Evolutionary conservation across 2,329 filamentous ascomycete species (phyloP).

Genomic region (Paracorniculantispora psalliotae): DNA sequence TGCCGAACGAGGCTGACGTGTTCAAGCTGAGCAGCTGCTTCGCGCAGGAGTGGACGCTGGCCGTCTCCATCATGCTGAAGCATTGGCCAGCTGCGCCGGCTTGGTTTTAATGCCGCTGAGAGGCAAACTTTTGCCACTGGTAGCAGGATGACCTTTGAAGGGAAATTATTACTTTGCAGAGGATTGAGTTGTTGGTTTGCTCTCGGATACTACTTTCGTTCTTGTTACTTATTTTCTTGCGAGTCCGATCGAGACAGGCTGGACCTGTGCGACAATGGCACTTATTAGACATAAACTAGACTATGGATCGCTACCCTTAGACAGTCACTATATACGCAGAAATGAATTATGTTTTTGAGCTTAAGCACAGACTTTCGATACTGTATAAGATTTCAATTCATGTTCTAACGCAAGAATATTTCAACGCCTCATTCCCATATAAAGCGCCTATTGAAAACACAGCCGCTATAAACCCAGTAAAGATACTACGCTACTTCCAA

Average conservation of each 20-base stretch:
- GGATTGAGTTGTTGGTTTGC: too few species aligned
- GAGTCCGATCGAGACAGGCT: background rate
- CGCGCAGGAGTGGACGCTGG: constrained; percentile 61
- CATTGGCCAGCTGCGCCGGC: constrained; percentile 62
- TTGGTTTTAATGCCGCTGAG: constrained; percentile 37
- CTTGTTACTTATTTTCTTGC: background rate
- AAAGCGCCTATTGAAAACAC: background rate
- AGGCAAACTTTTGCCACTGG: background rate
- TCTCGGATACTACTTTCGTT: background rate
- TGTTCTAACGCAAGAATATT: background rate
- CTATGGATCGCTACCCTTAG: background rate
- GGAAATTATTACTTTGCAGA: background rate
- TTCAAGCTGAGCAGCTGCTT: constrained; percentile 58
- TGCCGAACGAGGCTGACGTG: constrained; percentile 51
- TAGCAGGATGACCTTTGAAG: background rate
- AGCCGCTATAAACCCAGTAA: background rate
- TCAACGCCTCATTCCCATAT: background rate
- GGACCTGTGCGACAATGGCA: background rate
- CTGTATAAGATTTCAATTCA: too few species aligned
- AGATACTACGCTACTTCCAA: background rate
- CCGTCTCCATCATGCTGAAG: constrained; percentile 59
- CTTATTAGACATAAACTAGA: background rate
- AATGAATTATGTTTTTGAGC: background rate
- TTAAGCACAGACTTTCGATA: background rate
- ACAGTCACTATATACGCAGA: background rate